phyloP scores from a whole-genome alignment of 2,329 filamentous ascomycete genomes.

The Ascochyta pisi region DNA sequence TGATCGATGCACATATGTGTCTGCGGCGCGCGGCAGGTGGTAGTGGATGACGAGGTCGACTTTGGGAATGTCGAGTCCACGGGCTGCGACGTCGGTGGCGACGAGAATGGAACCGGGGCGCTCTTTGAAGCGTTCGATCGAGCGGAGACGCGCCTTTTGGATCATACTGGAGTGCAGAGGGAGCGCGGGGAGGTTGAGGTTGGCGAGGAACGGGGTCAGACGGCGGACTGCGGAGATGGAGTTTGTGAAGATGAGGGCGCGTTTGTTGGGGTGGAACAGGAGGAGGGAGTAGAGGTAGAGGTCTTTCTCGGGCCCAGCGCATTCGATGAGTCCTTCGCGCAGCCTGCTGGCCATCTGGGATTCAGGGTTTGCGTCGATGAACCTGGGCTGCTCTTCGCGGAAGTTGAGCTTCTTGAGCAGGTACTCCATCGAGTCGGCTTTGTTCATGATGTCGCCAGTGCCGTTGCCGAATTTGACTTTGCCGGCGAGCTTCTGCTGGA shows the following conservation, averaged over 20 bases:
- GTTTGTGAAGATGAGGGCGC: constrained; percentile 92
- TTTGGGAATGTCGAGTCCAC: constrained; percentile 89
- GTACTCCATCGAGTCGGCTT: constrained; percentile 89
- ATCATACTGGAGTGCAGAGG: constrained; percentile 92
- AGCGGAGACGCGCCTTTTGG: constrained; percentile 93
- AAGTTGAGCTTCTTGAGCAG: constrained; percentile 90
- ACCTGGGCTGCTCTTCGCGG: constrained; percentile 80
- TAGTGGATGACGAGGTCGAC: constrained; percentile 94
- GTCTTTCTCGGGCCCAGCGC: constrained; percentile 93
- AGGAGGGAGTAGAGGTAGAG: constrained; percentile 90
- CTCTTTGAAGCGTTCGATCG: constrained; percentile 85
- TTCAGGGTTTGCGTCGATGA: constrained; percentile 88
- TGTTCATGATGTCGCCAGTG: constrained; percentile 66
- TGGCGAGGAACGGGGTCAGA: constrained; percentile 81
- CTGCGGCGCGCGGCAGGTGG: constrained; percentile 88
- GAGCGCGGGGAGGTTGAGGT: constrained; percentile 76
- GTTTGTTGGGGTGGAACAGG: constrained; percentile 78
- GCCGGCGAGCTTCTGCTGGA: constrained; percentile 89
- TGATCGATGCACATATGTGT: constrained; percentile 94
- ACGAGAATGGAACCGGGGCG: constrained; percentile 74
- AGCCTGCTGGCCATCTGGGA: constrained; percentile 87
- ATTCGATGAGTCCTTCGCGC: constrained; percentile 90
- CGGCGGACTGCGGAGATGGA: constrained; percentile 92
- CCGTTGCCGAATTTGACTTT: constrained; percentile 65
- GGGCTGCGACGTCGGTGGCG: constrained; percentile 91